Evolutionary conservation across 2,329 filamentous ascomycete species (phyloP).

Genomic region (Colletotrichum lupini): DNA sequence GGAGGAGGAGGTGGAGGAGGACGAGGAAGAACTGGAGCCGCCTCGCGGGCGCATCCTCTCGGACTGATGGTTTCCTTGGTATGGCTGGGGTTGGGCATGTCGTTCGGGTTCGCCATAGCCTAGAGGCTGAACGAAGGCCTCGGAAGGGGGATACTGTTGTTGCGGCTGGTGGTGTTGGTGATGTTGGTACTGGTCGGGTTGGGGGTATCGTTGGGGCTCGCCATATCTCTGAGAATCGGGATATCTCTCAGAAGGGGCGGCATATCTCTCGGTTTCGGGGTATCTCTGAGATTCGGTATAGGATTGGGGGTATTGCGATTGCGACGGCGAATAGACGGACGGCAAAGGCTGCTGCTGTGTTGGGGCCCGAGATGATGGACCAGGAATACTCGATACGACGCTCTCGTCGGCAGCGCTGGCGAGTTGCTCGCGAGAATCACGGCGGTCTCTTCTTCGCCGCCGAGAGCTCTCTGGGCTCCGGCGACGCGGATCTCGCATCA

Average conservation of each 20-base stretch:
- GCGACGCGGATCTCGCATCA: slow-evolving; percentile 66
- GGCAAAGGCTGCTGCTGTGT: slow-evolving; percentile 15
- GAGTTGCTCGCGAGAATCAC: slow-evolving; percentile 33
- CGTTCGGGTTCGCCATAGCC: slow-evolving; percentile 20
- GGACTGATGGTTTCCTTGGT: slow-evolving; percentile 26
- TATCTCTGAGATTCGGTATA: slow-evolving; percentile 36
- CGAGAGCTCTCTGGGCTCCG: slow-evolving; percentile 67
- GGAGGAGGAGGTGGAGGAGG: slow-evolving; percentile 67
- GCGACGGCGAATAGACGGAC: slow-evolving; percentile 36
- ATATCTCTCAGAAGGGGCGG: slow-evolving; percentile 22
- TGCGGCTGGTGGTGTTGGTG: slow-evolving; percentile 34
- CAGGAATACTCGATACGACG: slow-evolving; percentile 22
- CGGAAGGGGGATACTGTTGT: slow-evolving; percentile 12
- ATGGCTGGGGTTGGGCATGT: slow-evolving; percentile 21
- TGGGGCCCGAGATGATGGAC: slow-evolving; percentile 6
- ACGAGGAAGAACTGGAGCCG: slow-evolving; percentile 51
- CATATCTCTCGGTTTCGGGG: slow-evolving; percentile 21
- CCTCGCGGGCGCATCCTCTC: slow-evolving; percentile 42
- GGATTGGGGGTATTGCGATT: slow-evolving; percentile 40
- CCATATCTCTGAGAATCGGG: slow-evolving; percentile 23
- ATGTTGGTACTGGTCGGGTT: slow-evolving; percentile 36
- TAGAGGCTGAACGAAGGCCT: slow-evolving; percentile 14
- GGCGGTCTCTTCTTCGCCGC: slow-evolving; percentile 52
- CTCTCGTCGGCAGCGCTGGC: slow-evolving; percentile 4
- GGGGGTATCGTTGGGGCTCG: slow-evolving; percentile 24